These are phyloP conservation scores for Vicia villosa DNA, from an alignment of 306 rosid species.

Conservation along the genomic window DNA sequence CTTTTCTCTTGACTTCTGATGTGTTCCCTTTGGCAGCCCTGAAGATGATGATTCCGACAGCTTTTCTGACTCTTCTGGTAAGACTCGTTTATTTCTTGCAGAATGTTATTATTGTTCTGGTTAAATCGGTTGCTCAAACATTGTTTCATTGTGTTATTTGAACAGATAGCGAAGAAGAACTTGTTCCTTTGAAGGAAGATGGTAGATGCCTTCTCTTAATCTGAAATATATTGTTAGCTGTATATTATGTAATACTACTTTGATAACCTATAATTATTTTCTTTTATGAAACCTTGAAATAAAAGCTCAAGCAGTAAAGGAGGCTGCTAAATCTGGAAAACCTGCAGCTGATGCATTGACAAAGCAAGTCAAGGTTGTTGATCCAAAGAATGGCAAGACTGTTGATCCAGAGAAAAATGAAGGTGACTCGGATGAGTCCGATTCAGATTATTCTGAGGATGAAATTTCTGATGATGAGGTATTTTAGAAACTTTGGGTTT, in stretches of 20 bases:
- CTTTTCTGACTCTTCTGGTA: constrained; percentile 45
- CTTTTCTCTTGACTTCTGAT: constrained; percentile 43
- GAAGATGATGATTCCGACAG: background rate
- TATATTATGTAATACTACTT: background rate
- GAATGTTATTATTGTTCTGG: background rate
- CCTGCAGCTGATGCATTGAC: constrained; percentile 37
- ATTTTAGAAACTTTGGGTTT: background rate
- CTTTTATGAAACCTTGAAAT: constrained; percentile 45
- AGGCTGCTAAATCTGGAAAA: constrained; percentile 37
- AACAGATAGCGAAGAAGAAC: constrained; percentile 43
- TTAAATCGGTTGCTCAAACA: constrained; percentile 15
- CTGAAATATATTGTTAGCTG: background rate
- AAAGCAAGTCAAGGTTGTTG: constrained; percentile 60
- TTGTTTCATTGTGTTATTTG: background rate
- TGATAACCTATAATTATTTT: background rate
- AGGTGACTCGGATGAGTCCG: constrained; percentile 44
- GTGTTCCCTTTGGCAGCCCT: constrained; percentile 37
- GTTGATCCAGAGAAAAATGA: constrained; percentile 52
- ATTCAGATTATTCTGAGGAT: constrained; percentile 34
- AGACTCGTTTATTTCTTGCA: constrained; percentile 10
- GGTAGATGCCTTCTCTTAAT: constrained; percentile 43
- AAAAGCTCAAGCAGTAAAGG: constrained; percentile 39
- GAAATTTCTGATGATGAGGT: constrained; percentile 56
- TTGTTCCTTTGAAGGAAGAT: constrained; percentile 16
- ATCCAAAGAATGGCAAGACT: constrained; percentile 32